These are phyloP conservation scores for Suillus paluster DNA, from an alignment of 768 basidiomycete genomes.

Conservation along the genomic window DNA sequence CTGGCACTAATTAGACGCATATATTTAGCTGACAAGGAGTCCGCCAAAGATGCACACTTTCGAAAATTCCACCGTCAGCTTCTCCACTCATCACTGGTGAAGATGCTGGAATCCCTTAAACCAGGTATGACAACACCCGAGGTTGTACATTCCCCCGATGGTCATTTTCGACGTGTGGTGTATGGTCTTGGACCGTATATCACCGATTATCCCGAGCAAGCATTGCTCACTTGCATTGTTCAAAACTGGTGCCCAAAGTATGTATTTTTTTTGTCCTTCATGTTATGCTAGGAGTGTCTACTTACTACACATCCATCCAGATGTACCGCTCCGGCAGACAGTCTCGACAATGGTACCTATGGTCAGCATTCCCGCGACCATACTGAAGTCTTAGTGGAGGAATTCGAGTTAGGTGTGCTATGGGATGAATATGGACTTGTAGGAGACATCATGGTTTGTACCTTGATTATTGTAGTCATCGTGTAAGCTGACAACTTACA, in stretches of 20 bases:
- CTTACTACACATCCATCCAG: background rate
- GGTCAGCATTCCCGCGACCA: background rate
- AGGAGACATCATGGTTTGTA: conserved; percentile 36
- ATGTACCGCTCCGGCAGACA: background rate
- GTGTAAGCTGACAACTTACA: background rate
- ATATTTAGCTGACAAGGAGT: background rate
- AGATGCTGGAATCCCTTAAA: background rate
- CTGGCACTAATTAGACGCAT: background rate
- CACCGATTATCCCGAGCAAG: too few relatives aligned
- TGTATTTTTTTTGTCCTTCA: too few relatives aligned
- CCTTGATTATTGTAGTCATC: conserved; percentile 26
- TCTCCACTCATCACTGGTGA: background rate
- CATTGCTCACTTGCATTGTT: too few relatives aligned
- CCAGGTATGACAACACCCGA: background rate
- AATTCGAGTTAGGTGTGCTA: background rate
- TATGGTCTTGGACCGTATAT: too few relatives aligned
- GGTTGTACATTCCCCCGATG: too few relatives aligned
- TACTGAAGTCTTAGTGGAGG: background rate
- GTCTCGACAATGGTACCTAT: background rate
- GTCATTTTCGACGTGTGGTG: too few relatives aligned
- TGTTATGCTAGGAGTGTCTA: too few relatives aligned
- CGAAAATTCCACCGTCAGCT: too few relatives aligned
- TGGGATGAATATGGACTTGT: conserved; percentile 41
- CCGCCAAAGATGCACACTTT: background rate
- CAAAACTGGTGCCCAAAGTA: too few relatives aligned